phyloP scores from a whole-genome alignment of 768 basidiomycete species.

The Psilocybe sp. region DNA sequence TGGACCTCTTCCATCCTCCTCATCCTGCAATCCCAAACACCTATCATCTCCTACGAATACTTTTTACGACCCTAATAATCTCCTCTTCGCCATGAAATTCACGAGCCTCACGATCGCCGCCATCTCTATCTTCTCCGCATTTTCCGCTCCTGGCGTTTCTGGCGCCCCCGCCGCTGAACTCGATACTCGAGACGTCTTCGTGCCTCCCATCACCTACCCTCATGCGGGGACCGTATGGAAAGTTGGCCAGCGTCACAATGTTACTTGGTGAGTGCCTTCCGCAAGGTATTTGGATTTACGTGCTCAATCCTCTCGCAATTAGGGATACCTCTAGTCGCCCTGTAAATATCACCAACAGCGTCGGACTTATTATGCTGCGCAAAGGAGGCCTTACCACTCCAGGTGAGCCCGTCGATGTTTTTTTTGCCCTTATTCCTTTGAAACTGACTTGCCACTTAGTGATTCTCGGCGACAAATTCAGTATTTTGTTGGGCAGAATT shows the following conservation, averaged over 20 bases:
- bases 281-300: background rate
- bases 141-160: slow-evolving; percentile 17
- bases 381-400: slow-evolving; percentile 27
- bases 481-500: slow-evolving; percentile 32
- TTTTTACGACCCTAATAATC: too few relatives aligned
- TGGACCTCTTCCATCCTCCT: too few relatives aligned
- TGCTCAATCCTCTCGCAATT: background rate
- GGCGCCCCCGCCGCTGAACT: slow-evolving; percentile 12
- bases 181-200: slow-evolving; percentile 44
- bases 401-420: slow-evolving; percentile 17
- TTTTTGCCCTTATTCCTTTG: slow-evolving; percentile 1
- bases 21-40: too few relatives aligned
- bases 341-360: slow-evolving; percentile 43
- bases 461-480: slow-evolving; percentile 31
- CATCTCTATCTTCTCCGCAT: slow-evolving; percentile 11
- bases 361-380: slow-evolving; percentile 41
- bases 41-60: too few relatives aligned
- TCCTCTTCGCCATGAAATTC: slow-evolving; percentile 15
- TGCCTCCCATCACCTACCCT: slow-evolving; percentile 40
- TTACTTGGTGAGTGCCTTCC: slow-evolving; percentile 38
- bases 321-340: slow-evolving; percentile 42
- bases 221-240: slow-evolving; percentile 34
- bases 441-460: slow-evolving; percentile 12
- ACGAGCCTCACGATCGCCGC: slow-evolving; percentile 13
- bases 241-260: slow-evolving; percentile 34